Conservation (phyloP, 768 basidiomycete species). For the Myochromella boudieri region DNA sequence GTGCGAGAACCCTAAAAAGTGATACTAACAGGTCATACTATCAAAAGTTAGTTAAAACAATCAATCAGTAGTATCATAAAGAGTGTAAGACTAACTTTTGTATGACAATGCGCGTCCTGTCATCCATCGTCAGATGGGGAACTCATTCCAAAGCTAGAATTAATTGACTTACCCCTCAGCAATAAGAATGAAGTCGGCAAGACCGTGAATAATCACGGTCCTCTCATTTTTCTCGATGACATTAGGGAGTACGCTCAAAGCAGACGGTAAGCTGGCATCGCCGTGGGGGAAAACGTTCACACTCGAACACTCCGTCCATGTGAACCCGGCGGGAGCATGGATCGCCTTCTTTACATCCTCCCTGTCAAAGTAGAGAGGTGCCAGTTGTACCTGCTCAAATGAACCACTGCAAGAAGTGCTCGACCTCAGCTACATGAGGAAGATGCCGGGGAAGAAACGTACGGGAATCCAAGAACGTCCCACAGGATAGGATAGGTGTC, state of each 20-base stretch:
- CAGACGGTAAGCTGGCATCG: conserved; percentile 61
- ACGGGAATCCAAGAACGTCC: conserved; percentile 84
- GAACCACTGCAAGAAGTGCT: conserved; percentile 45
- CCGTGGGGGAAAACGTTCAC: conserved; percentile 59
- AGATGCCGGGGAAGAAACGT: conserved; percentile 17
- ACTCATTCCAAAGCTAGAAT: too few species aligned
- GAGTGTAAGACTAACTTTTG: conserved; percentile 49
- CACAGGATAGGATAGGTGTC: conserved; percentile 73
- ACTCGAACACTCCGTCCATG: conserved; percentile 66
- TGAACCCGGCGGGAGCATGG: conserved; percentile 61
- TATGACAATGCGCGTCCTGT: conserved; percentile 57
- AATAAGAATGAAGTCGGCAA: conserved; percentile 73
- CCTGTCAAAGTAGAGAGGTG: conserved; percentile 71
- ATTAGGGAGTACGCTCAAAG: conserved; percentile 64
- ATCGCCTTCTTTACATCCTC: conserved; percentile 68
- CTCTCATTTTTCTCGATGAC: conserved; percentile 76
- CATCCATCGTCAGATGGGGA: too few species aligned
- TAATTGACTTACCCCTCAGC: conserved; percentile 59
- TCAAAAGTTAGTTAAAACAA: too few species aligned
- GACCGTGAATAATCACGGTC: conserved; percentile 68
- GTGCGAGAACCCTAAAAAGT: not conserved
- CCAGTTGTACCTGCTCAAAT: conserved; percentile 48
- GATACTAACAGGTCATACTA: conserved; percentile 47
- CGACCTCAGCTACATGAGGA: not conserved
- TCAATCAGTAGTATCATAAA: too few species aligned